Conservation (phyloP, 1,139 yeast genomes). For the Hyphopichia pseudoburtonii region DNA sequence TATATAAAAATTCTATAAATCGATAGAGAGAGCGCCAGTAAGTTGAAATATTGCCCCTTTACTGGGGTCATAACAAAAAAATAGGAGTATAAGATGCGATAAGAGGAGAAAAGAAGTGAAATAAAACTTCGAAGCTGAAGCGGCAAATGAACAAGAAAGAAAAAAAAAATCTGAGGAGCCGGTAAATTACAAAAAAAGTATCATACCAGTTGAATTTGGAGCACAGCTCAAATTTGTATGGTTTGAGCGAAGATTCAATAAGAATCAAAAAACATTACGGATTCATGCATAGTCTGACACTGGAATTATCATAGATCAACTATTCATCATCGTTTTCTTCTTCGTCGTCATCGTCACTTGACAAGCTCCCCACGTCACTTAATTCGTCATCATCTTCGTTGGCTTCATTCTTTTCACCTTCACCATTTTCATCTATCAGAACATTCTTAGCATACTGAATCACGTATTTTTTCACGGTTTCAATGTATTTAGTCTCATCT, state of each 20-base stretch:
- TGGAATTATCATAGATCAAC: not conserved
- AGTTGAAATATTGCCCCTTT: no score
- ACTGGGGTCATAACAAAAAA: not conserved
- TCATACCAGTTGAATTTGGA: no score
- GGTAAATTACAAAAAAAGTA: no score
- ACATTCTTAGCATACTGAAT: slow-evolving; percentile 61
- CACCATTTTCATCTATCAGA: slow-evolving; percentile 37
- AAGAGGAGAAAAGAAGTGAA: not conserved
- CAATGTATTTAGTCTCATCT: slow-evolving; percentile 66
- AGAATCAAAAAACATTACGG: no score
- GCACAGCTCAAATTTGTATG: no score
- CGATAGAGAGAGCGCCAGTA: not conserved
- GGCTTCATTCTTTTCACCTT: slow-evolving; percentile 39
- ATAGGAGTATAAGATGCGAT: not conserved
- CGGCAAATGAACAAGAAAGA: no score
- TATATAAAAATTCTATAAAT: not conserved
- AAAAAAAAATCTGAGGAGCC: no score
- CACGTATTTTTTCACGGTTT: slow-evolving; percentile 73
- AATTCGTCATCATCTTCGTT: slow-evolving; percentile 48
- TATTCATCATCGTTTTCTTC: not conserved
- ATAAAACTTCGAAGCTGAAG: no score
- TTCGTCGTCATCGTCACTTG: slow-evolving; percentile 45
- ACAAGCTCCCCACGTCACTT: slow-evolving; percentile 50
- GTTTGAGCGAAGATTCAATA: no score
- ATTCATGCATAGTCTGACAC: no score